Evolutionary conservation across 257 asterid genomes (phyloP).

Genomic region (Solanum bulbocastanum): DNA sequence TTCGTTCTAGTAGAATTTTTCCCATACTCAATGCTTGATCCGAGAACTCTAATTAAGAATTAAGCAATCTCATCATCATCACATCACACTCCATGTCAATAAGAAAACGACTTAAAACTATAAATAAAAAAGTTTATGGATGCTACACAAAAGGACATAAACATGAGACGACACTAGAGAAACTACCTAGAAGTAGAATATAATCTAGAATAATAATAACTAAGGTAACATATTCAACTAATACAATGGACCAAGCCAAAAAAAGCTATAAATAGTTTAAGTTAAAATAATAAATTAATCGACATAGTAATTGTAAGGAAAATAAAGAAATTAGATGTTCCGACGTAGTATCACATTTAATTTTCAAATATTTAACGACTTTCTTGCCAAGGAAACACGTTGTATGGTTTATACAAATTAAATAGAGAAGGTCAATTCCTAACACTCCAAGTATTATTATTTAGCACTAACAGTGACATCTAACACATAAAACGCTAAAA

Average conservation of each 20-base stretch:
- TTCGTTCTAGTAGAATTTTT: too few relatives aligned
- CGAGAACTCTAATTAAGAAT: rapidly evolving
- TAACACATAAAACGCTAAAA: background rate
- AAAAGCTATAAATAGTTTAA: background rate
- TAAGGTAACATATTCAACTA: background rate
- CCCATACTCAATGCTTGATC: rapidly evolving
- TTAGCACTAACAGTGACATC: background rate
- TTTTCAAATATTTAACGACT: background rate
- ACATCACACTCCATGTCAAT: background rate
- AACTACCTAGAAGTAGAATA: conserved; percentile 21
- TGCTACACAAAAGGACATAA: conserved; percentile 1
- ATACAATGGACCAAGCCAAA: background rate
- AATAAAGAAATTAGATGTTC: background rate
- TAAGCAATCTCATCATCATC: rapidly evolving
- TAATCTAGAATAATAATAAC: background rate
- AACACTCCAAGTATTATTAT: background rate
- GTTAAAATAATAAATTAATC: background rate
- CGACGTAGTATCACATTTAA: background rate
- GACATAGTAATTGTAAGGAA: background rate
- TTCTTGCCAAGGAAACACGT: background rate
- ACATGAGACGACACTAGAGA: conserved; percentile 5
- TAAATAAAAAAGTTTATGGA: background rate
- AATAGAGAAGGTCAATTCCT: background rate
- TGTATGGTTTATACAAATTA: background rate
- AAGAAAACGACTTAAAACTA: conserved; percentile 7